phyloP scores from a whole-genome alignment of 2,329 filamentous ascomycete genomes.

The Monosporascus ibericus region DNA sequence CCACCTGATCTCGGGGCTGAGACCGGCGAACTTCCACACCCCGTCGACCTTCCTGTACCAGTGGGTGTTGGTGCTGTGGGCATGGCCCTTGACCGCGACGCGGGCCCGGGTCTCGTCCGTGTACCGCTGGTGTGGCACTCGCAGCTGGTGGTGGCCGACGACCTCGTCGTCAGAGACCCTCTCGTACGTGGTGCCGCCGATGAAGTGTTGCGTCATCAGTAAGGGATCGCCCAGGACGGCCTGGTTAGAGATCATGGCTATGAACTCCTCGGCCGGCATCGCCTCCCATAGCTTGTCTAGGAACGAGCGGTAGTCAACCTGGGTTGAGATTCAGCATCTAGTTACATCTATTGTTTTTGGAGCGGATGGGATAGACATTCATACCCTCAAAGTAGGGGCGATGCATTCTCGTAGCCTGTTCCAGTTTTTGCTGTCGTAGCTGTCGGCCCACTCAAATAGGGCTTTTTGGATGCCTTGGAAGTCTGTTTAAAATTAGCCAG shows the following conservation, averaged over 20 bases:
- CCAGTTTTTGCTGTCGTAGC: conserved; percentile 62
- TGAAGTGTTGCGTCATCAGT: conserved; percentile 60
- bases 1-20: conserved; percentile 51
- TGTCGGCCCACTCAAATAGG: conserved; percentile 54
- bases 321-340: conserved; percentile 1
- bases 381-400: conserved; percentile 50
- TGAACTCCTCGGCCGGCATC: conserved; percentile 54
- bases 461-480: conserved; percentile 26
- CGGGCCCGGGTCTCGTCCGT: conserved; percentile 39
- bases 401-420: conserved; percentile 52
- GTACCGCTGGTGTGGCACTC: conserved; percentile 58
- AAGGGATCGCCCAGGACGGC: conserved; percentile 55
- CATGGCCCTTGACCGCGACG: conserved; percentile 54
- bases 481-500: conserved; percentile 12
- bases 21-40: conserved; percentile 56
- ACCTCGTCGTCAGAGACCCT: conserved; percentile 52
- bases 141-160: conserved; percentile 54
- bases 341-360: conserved; percentile 2
- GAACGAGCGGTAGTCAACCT: conserved; percentile 61
- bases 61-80: conserved; percentile 51
- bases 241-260: conserved; percentile 51
- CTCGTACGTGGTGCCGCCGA: conserved; percentile 54
- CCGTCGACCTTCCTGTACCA: conserved; percentile 52
- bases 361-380: conserved; percentile 7
- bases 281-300: conserved; percentile 48